Conservation (phyloP, 352 stramenopile genomes). For the Aphanomyces euteiches region DNA sequence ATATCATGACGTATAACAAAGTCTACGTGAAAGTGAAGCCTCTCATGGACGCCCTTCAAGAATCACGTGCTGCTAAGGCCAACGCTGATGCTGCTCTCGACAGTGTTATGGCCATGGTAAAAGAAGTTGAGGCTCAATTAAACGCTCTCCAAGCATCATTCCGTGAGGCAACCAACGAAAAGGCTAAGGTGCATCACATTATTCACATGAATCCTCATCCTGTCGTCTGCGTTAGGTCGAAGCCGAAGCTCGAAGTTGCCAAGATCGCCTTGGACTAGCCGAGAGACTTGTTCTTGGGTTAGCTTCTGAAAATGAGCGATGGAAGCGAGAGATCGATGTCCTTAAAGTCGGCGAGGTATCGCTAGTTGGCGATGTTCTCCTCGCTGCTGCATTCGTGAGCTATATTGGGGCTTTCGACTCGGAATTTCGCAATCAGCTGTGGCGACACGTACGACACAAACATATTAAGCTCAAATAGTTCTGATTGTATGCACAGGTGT, state of each 20-base stretch:
- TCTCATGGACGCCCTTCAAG: constrained; percentile 89
- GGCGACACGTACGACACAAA: constrained; percentile 42
- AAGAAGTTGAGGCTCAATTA: constrained; percentile 79
- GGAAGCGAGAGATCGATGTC: constrained; percentile 83
- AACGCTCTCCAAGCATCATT: constrained; percentile 73
- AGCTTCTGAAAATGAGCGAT: constrained; percentile 85
- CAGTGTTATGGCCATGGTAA: constrained; percentile 73
- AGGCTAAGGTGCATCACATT: constrained; percentile 54
- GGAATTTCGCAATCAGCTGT: constrained; percentile 74
- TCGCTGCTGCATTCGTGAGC: constrained; percentile 87
- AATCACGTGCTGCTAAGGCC: constrained; percentile 64
- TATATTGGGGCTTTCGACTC: constrained; percentile 91
- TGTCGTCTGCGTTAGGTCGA: constrained; percentile 46
- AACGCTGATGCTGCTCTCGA: constrained; percentile 80
- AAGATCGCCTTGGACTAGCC: constrained; percentile 82
- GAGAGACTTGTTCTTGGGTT: constrained; percentile 87
- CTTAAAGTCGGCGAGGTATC: constrained; percentile 65
- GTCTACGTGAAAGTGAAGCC: constrained; percentile 93
- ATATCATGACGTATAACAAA: constrained; percentile 90
- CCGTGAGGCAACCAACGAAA: constrained; percentile 86
- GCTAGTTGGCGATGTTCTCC: constrained; percentile 83
- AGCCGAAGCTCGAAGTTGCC: constrained; percentile 76
- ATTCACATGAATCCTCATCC: not conserved
- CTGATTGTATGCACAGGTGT: constrained; percentile 39
- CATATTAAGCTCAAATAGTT: not conserved